phyloP scores from a whole-genome alignment of 768 basidiomycete species.

The Phylloporus rhodoxanthus region DNA sequence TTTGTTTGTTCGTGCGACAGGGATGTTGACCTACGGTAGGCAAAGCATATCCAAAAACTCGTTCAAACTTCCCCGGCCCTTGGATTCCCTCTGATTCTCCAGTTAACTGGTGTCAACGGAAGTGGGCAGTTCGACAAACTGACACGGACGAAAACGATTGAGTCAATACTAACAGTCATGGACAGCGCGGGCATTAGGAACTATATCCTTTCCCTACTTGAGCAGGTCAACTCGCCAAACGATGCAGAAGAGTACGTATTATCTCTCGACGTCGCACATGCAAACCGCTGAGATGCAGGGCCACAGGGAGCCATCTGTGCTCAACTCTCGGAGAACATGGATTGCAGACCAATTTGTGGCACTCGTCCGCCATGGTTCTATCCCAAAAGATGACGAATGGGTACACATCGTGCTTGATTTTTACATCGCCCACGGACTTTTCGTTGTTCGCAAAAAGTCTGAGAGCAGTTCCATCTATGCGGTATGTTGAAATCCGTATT shows the following conservation, averaged over 20 bases:
- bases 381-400: conserved; percentile 80
- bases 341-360: conserved; percentile 78
- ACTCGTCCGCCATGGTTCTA: conserved; percentile 70
- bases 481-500: conserved; percentile 39
- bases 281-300: conserved; percentile 11
- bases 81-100: conserved; percentile 80
- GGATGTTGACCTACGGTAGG: conserved; percentile 37
- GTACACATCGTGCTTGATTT: conserved; percentile 72
- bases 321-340: conserved; percentile 67
- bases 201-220: conserved; percentile 70
- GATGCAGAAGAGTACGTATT: conserved; percentile 36
- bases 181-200: conserved; percentile 65
- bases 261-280: conserved; percentile 1
- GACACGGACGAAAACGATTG: conserved; percentile 89
- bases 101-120: conserved; percentile 78
- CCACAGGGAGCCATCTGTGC: conserved; percentile 39
- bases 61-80: conserved; percentile 71
- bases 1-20: neutral
- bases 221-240: conserved; percentile 50
- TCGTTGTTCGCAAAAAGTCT: conserved; percentile 65
- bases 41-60: conserved; percentile 65
- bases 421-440: conserved; percentile 77
- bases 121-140: conserved; percentile 86
- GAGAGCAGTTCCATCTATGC: conserved; percentile 54
- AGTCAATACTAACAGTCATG: conserved; percentile 73